These are phyloP conservation scores for Bipolaris sorokiniana DNA, from an alignment of 2,329 filamentous ascomycete species.

Conservation along the genomic window DNA sequence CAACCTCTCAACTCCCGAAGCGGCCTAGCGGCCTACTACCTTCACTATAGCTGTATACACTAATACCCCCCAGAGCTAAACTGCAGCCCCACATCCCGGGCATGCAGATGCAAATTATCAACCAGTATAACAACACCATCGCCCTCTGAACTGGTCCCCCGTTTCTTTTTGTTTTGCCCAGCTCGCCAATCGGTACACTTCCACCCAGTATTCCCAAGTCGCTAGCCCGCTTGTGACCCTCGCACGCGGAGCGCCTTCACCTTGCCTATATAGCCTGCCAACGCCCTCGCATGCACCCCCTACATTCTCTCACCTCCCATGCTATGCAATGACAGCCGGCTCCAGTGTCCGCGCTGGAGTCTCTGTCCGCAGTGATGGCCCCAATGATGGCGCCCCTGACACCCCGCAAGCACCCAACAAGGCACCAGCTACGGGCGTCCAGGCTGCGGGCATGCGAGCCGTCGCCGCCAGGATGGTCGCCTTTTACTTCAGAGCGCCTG, in stretches of 20 bases:
- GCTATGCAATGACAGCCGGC: constrained; percentile 48
- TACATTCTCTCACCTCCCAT: constrained; percentile 24
- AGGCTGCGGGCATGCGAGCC: constrained; percentile 82
- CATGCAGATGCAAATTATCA: not conserved
- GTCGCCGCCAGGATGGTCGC: constrained; percentile 82
- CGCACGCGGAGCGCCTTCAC: constrained; percentile 21
- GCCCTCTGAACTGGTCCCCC: not conserved
- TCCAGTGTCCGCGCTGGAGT: constrained; percentile 45
- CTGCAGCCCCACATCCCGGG: not conserved
- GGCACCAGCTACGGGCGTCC: constrained; percentile 72
- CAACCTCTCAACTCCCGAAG: constrained; percentile 12
- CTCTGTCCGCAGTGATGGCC: constrained; percentile 26
- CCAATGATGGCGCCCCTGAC: constrained; percentile 23
- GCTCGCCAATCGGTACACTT: not conserved
- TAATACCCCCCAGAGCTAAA: not conserved
- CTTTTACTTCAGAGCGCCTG: constrained; percentile 89
- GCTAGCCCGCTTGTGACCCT: constrained; percentile 15
- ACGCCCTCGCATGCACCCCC: constrained; percentile 25
- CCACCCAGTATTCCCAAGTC: not conserved
- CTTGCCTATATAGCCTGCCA: not conserved
- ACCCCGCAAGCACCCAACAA: constrained; percentile 54
- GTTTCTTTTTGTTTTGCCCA: not conserved
- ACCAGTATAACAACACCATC: not conserved
- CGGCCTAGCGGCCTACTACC: not conserved
- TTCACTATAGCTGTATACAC: not conserved